phyloP scores from a whole-genome alignment of 805 yeast genomes.

The Candida peoriensis region DNA sequence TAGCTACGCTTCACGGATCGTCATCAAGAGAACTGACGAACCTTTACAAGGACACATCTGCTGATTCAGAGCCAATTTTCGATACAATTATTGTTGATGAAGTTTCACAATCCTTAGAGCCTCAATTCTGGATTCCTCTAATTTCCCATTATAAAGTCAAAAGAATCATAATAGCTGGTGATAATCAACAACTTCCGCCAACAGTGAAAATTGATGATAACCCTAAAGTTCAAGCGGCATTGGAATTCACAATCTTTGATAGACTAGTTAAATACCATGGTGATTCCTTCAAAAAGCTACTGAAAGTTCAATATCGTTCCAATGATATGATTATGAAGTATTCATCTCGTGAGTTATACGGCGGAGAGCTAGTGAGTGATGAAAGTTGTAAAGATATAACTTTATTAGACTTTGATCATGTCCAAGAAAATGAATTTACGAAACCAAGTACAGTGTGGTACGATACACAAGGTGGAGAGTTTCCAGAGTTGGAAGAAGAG shows the following conservation, averaged over 20 bases:
- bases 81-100: slow-evolving; percentile 89
- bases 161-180: slow-evolving; percentile 83
- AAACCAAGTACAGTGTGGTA: slow-evolving; percentile 65
- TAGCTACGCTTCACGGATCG: slow-evolving; percentile 85
- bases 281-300: slow-evolving; percentile 45
- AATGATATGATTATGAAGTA: slow-evolving; percentile 71
- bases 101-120: slow-evolving; percentile 90
- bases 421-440: slow-evolving; percentile 50
- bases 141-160: slow-evolving; percentile 51
- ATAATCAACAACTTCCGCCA: slow-evolving; percentile 88
- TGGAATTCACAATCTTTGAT: slow-evolving; percentile 77
- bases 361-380: slow-evolving; percentile 57
- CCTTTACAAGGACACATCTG: slow-evolving; percentile 32
- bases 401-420: slow-evolving; percentile 51
- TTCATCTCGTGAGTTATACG: slow-evolving; percentile 65
- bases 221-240: slow-evolving; percentile 33
- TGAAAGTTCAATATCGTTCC: slow-evolving; percentile 87
- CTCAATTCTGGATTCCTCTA: slow-evolving; percentile 95
- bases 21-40: slow-evolving; percentile 66
- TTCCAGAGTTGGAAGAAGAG: slow-evolving; percentile 50
- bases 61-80: slow-evolving; percentile 41
- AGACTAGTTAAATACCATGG: slow-evolving; percentile 52
- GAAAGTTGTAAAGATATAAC: slow-evolving; percentile 46
- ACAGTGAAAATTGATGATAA: slow-evolving; percentile 61
- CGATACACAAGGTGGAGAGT: slow-evolving; percentile 91